phyloP scores from a whole-genome alignment of 2,329 filamentous ascomycete species.

The Penicillium brasilianum region DNA sequence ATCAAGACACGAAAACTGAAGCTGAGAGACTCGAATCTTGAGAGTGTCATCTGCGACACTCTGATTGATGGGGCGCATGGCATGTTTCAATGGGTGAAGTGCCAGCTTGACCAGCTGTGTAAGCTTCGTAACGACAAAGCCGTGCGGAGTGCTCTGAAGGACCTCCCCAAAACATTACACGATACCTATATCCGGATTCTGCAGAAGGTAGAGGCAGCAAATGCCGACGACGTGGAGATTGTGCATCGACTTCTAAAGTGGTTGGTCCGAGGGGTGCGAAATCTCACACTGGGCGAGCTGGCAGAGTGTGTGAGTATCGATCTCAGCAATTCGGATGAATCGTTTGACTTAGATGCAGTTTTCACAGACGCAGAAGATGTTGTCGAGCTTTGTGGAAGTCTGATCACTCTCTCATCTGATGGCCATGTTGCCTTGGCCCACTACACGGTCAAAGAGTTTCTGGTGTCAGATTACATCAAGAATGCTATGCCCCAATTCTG shows the following conservation, averaged over 20 bases:
- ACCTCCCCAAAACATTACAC: neutral
- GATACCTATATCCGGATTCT: slow-evolving; percentile 1
- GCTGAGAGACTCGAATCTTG: neutral
- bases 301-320: neutral
- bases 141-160: neutral
- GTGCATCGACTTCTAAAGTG: neutral
- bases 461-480: neutral
- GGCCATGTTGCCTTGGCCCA: slow-evolving; percentile 1
- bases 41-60: neutral
- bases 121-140: neutral
- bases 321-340: neutral
- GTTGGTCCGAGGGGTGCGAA: neutral
- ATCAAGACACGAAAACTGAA: neutral
- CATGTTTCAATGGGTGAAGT: slow-evolving; percentile 1
- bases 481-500: neutral
- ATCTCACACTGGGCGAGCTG: slow-evolving; percentile 2
- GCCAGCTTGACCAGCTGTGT: neutral
- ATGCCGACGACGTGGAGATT: neutral
- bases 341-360: slow-evolving; percentile 1
- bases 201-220: neutral
- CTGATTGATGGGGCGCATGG: neutral
- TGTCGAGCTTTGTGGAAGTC: neutral
- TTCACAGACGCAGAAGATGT: neutral
- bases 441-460: neutral
- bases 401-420: neutral